These are phyloP conservation scores for Sindora glabra DNA, from an alignment of 306 rosid genomes.

Conservation along the genomic window DNA sequence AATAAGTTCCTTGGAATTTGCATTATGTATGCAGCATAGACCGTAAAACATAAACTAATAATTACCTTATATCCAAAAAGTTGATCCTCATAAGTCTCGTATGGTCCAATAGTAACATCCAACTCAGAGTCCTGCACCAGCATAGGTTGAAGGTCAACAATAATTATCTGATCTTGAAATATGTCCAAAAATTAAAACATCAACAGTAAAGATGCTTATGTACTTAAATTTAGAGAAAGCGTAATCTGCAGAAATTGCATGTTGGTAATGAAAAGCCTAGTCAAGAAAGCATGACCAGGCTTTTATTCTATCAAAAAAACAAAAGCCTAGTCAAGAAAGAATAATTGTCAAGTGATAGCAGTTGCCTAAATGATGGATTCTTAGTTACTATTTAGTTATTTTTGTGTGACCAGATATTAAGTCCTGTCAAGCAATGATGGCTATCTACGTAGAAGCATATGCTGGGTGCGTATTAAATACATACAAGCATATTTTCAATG, in stretches of 20 bases:
- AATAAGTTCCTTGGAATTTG: not conserved
- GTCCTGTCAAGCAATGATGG: not conserved
- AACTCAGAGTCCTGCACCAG: constrained; percentile 68
- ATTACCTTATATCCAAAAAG: constrained; percentile 88
- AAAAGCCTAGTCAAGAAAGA: constrained; percentile 1
- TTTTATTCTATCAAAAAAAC: no score
- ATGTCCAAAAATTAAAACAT: not conserved
- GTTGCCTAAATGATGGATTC: not conserved
- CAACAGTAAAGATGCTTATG: not conserved
- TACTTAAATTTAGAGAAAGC: not conserved
- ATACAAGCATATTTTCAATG: not conserved
- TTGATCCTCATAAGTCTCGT: constrained; percentile 89
- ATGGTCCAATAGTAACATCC: constrained; percentile 94
- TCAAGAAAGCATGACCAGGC: not conserved
- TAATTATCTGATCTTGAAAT: constrained; percentile 17
- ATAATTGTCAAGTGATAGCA: not conserved
- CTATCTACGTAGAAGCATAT: not conserved
- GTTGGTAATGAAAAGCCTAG: not conserved
- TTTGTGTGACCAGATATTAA: not conserved
- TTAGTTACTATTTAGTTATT: not conserved
- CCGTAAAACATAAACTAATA: not conserved
- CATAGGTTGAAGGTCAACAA: constrained; percentile 1
- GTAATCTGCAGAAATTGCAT: not conserved
- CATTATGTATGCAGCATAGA: constrained; percentile 5
- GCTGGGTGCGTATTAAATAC: no score